phyloP scores from a whole-genome alignment of 305 asterid genomes.

The Vinca major region DNA sequence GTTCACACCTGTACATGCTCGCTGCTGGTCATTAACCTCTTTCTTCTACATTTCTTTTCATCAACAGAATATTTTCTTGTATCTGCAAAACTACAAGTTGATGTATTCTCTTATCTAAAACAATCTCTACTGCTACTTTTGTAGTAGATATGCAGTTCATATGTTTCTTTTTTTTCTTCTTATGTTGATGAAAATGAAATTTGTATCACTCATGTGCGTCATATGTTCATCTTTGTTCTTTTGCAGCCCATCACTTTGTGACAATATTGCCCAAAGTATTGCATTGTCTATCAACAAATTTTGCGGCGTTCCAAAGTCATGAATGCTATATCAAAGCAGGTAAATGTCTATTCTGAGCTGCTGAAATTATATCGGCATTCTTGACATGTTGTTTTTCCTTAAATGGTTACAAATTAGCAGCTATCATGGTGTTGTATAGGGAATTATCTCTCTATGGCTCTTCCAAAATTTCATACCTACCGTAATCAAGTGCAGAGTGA shows the following conservation, averaged over 20 bases:
- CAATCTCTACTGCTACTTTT: background rate
- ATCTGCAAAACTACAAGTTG: background rate
- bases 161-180: background rate
- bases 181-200: background rate
- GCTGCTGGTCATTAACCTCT: background rate
- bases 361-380: background rate
- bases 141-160: background rate
- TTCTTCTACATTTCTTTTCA: background rate
- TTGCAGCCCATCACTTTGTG: slow-evolving; percentile 64
- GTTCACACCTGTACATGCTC: background rate
- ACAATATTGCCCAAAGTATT: slow-evolving; percentile 62
- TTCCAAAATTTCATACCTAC: background rate
- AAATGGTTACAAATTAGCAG: background rate
- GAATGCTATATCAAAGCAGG: slow-evolving; percentile 94
- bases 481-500: background rate
- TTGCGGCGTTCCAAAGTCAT: slow-evolving; percentile 55
- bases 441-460: background rate
- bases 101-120: background rate
- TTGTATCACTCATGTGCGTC: background rate
- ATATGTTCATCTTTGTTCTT: slow-evolving; percentile 14
- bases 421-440: background rate
- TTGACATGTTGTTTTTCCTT: background rate
- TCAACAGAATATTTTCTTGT: background rate
- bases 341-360: slow-evolving; percentile 19
- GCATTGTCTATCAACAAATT: slow-evolving; percentile 53